Evolutionary conservation across 768 basidiomycete species (phyloP).

Genomic region (Boletus bicolor): DNA sequence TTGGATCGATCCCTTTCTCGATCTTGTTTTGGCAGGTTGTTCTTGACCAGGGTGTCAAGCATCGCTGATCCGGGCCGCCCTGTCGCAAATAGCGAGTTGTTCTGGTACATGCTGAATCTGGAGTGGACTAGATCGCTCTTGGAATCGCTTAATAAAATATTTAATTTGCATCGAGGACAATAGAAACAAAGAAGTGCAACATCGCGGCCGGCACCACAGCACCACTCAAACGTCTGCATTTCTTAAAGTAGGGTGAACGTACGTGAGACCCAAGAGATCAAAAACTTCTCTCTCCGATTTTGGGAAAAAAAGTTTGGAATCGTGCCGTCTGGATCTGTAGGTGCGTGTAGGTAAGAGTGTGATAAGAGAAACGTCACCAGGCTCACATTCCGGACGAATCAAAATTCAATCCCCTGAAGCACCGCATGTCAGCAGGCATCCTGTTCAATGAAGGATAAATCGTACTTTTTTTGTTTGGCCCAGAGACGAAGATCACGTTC

Average conservation of each 20-base stretch:
- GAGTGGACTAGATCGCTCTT: not conserved
- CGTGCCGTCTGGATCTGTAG: constrained; percentile 50
- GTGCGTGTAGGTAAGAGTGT: not conserved
- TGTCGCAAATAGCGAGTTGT: not conserved
- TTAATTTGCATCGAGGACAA: not conserved
- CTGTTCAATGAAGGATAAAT: not conserved
- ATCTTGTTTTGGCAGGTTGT: not conserved
- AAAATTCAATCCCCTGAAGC: constrained; percentile 69
- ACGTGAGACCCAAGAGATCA: constrained; percentile 62
- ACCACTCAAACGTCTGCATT: constrained; percentile 59
- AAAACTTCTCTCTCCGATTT: constrained; percentile 73
- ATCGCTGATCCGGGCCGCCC: not conserved
- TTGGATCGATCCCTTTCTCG: not conserved
- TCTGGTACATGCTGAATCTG: not conserved
- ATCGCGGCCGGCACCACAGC: constrained; percentile 11
- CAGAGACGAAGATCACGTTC: constrained; percentile 77
- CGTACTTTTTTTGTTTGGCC: constrained; percentile 61
- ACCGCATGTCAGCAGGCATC: not conserved
- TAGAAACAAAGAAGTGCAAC: not conserved
- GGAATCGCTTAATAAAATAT: not conserved
- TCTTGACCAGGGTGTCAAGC: not conserved
- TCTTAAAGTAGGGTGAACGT: constrained; percentile 66
- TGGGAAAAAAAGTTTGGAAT: constrained; percentile 58
- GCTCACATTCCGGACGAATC: constrained; percentile 78
- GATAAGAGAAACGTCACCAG: not conserved